These are phyloP conservation scores for Leucocoprinus leucothites DNA, from an alignment of 768 basidiomycete genomes.

Conservation along the genomic window DNA sequence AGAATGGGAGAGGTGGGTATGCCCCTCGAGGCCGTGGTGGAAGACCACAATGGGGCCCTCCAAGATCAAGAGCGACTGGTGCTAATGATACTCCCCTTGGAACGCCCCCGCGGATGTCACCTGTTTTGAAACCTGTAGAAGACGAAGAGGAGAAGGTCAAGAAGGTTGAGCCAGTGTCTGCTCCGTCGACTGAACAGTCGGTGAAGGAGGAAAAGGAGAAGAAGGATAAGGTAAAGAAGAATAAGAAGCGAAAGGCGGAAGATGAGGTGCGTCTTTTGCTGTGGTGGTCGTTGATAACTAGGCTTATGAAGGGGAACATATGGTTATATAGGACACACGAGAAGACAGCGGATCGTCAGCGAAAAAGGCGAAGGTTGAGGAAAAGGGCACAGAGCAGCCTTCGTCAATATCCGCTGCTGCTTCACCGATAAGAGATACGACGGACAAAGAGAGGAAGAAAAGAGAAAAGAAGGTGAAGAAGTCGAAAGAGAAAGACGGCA, in stretches of 20 bases:
- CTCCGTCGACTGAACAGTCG: constrained; percentile 12
- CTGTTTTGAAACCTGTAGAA: constrained; percentile 19
- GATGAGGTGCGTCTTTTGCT: constrained; percentile 21
- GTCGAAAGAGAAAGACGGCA: constrained; percentile 14
- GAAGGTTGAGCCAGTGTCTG: not conserved
- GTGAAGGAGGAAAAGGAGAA: constrained; percentile 6
- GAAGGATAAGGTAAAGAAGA: constrained; percentile 27
- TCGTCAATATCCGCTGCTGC: constrained; percentile 12
- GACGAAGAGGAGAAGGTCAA: not conserved
- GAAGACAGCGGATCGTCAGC: constrained; percentile 19
- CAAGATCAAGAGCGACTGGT: constrained; percentile 42
- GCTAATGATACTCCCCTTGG: constrained; percentile 75
- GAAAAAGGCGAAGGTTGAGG: constrained; percentile 30
- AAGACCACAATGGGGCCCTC: constrained; percentile 22
- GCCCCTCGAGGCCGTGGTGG: constrained; percentile 3
- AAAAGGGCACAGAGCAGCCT: constrained; percentile 15
- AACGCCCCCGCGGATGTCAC: constrained; percentile 44
- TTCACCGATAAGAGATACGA: constrained; percentile 13
- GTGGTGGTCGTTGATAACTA: not conserved
- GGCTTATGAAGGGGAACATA: not conserved
- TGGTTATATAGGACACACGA: not conserved
- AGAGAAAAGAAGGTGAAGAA: constrained; percentile 22
- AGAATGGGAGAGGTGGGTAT: constrained; percentile 8
- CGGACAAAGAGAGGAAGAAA: constrained; percentile 19
- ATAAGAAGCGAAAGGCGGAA: constrained; percentile 35